A percentile compares a stretch with the other conserved stretches of the same genome.
Conservation (phyloP, 2,329 filamentous ascomycete species). For the Nemania sp. region DNA sequence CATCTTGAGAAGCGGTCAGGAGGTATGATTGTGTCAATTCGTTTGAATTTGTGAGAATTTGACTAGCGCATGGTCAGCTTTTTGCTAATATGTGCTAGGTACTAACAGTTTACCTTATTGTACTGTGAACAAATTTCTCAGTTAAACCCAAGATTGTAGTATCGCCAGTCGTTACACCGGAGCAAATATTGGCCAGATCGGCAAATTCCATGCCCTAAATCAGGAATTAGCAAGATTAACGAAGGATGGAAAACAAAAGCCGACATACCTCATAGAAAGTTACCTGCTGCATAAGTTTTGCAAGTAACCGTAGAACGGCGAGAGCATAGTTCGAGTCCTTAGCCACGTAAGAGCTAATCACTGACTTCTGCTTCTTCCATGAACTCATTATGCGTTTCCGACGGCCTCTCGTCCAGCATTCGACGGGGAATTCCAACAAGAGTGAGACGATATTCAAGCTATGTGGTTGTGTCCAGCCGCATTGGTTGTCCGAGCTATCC, state of each 20-base stretch:
- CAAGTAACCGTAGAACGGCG: conserved; percentile 34
- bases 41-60: conserved; percentile 34
- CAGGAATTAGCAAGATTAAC: conserved; percentile 13
- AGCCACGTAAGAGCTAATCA: conserved; percentile 27
- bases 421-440: conserved; percentile 35
- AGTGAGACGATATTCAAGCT: conserved; percentile 28
- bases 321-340: conserved; percentile 30
- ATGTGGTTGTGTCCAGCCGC: conserved; percentile 34
- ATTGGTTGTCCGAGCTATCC: conserved; percentile 25
- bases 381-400: conserved; percentile 40
- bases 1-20: conserved; percentile 30
- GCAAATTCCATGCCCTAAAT: conserved; percentile 38
- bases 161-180: conserved; percentile 22
- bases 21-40: conserved; percentile 32
- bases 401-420: conserved; percentile 36
- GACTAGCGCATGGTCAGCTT: conserved; percentile 31
- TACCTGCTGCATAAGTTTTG: conserved; percentile 37
- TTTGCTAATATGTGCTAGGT: background rate
- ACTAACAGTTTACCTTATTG: conserved; percentile 32
- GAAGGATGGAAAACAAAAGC: background rate
- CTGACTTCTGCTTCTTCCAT: conserved; percentile 36
- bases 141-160: conserved; percentile 22
- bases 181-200: conserved; percentile 36
- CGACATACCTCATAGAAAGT: conserved; percentile 40
- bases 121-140: conserved; percentile 35